Evolutionary conservation across 2,329 filamentous ascomycete species (phyloP), one percentile per base, ranked within the genome.

Genomic region (Neocatenulostroma microsporum): DNA sequence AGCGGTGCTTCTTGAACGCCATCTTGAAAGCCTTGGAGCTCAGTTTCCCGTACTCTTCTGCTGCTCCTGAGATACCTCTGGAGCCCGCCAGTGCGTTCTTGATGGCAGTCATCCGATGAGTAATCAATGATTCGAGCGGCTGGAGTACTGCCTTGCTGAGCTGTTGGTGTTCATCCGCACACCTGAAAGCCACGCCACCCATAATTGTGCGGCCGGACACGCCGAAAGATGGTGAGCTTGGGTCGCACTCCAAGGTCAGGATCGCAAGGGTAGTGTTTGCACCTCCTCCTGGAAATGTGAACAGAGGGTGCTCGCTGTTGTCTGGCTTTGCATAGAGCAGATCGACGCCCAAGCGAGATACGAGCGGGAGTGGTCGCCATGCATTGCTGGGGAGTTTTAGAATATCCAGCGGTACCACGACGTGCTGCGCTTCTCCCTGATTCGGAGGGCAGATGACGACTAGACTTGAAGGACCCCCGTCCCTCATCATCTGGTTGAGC

Each of bases 1-100:
- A 27, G 24, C 34, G 29, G 21, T 41, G 30, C 20, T n/a, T 15
- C 30, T 41, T 37, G 28, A 33, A 41, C 27, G 38, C 15, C 28
- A 26, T 13, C 29, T 33, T 41, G 39, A 37, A 37, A 11, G 27
- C 23, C 24, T 37, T 24, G 18, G 39, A 15, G n/a, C 21, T 34
- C 14, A 41, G 18, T 19, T 33, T 29, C 11, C 23, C 28, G 34
- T 37, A 37, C 30, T 37, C 34, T n/a, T 21, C 24, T 13, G 12
- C 34, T 20, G 39, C 29, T 15, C 19, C 39, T 24, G 11, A 9
- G 29, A 31, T 20, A 13, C 29, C 17, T 17, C 8, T 24, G 5
- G 23, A 34, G 19, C 28, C 34, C 5, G 19, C 20, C 20, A 36
- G 33, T 14, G 25, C 28, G 23, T 19, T 25, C 19, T 37, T 32